These are phyloP conservation scores for Celoporthe dispersa DNA, from an alignment of 2,329 filamentous ascomycete species.

Conservation along the genomic window DNA sequence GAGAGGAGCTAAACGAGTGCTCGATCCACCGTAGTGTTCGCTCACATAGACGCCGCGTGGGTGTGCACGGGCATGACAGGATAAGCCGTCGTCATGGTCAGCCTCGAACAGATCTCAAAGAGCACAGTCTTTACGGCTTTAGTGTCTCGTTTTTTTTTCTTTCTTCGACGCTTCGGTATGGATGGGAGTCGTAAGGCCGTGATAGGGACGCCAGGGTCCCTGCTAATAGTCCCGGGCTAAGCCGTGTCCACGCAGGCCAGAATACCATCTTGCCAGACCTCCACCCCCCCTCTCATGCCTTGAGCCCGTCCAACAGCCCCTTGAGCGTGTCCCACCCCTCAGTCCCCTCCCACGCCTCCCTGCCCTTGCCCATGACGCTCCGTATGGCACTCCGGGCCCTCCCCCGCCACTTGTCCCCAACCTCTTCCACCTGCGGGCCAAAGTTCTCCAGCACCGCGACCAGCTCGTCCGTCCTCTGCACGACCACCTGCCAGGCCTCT, in stretches of 20 bases:
- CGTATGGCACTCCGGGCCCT: constrained; percentile 86
- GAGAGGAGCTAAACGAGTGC: constrained; percentile 2
- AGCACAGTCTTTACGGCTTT: background rate
- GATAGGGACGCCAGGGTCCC: too few species aligned
- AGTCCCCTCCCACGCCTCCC: constrained; percentile 80
- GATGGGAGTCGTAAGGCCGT: too few species aligned
- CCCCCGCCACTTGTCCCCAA: constrained; percentile 83
- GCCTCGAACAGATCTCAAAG: too few species aligned
- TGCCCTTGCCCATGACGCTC: constrained; percentile 81
- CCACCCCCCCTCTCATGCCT: too few species aligned
- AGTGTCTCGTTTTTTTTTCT: background rate
- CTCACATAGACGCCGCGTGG: background rate
- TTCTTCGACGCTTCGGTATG: too few species aligned
- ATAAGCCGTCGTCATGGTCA: background rate
- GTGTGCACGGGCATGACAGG: background rate
- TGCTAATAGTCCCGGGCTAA: too few species aligned
- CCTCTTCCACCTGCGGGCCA: constrained; percentile 65
- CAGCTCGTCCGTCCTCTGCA: constrained; percentile 78
- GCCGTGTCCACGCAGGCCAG: background rate
- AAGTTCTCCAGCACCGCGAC: constrained; percentile 84
- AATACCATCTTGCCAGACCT: background rate
- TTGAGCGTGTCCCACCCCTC: constrained; percentile 68
- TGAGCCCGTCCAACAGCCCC: constrained; percentile 60
- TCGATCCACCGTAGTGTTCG: constrained; percentile 8
- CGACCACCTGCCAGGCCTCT: constrained; percentile 71